A percentile compares a stretch with the other conserved stretches of the same genome.
phyloP scores from a whole-genome alignment of 495 filamentous ascomycete species.

The Penicillium egyptiacum region DNA sequence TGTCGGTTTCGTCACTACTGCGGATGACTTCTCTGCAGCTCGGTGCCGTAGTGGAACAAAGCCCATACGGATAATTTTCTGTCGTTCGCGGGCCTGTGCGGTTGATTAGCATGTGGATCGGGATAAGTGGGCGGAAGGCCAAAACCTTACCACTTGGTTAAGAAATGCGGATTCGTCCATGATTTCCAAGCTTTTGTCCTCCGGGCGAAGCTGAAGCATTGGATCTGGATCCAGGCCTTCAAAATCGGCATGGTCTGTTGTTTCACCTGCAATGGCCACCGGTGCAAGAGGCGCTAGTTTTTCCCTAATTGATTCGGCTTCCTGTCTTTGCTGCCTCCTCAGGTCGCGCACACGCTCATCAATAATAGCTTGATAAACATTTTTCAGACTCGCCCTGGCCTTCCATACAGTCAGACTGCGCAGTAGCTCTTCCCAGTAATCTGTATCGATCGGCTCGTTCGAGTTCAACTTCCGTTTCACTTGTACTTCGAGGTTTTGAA shows the following conservation, averaged over 20 bases:
- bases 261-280: constrained; percentile 12
- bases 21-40: constrained; percentile 49
- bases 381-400: constrained; percentile 80
- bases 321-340: constrained; percentile 65
- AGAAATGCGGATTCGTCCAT: constrained; percentile 64
- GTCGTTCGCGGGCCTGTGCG: constrained; percentile 57
- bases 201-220: constrained; percentile 62
- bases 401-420: constrained; percentile 86
- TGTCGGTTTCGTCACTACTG: constrained; percentile 29
- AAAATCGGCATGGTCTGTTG: constrained; percentile 24
- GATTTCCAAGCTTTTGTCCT: constrained; percentile 65
- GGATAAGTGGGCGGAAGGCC: background rate
- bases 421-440: constrained; percentile 95
- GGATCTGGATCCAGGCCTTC: constrained; percentile 67
- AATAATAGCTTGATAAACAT: constrained; percentile 76
- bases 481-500: constrained; percentile 79
- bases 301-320: constrained; percentile 59
- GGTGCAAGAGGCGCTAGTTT: constrained; percentile 55
- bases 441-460: constrained; percentile 89
- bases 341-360: constrained; percentile 68
- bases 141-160: constrained; percentile 51
- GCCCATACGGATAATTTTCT: constrained; percentile 65
- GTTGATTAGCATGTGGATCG: constrained; percentile 2
- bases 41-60: constrained; percentile 64
- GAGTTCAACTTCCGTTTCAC: constrained; percentile 80